Conservation (phyloP, 1,284 basidiomycete species). For the Heimioporus punctisporus region DNA sequence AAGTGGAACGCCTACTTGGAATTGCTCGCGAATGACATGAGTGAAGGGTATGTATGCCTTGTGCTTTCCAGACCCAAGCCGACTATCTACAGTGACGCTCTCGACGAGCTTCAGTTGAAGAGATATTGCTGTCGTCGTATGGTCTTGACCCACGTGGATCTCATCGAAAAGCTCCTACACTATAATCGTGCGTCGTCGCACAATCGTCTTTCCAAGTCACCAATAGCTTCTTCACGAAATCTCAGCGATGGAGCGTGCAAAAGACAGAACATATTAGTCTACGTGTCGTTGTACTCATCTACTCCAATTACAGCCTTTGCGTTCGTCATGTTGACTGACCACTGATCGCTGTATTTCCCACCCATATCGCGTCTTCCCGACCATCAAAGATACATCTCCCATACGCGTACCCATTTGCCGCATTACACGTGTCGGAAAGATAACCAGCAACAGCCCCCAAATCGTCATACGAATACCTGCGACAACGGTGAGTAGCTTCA, state of each 20-base stretch:
- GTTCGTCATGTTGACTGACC: slow-evolving; percentile 3
- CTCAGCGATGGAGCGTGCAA: slow-evolving; percentile 34
- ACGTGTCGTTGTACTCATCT: background rate
- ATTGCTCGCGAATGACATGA: slow-evolving; percentile 75
- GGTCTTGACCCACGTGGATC: slow-evolving; percentile 97
- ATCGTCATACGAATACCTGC: slow-evolving; percentile 8
- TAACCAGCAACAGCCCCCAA: background rate
- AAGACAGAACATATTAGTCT: slow-evolving; percentile 26
- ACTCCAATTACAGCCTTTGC: no score
- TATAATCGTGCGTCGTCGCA: slow-evolving; percentile 85
- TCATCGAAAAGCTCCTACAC: slow-evolving; percentile 95
- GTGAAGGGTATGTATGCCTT: slow-evolving; percentile 75
- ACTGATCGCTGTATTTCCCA: slow-evolving; percentile 2
- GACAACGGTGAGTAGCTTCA: background rate
- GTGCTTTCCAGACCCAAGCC: background rate
- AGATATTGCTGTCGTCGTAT: slow-evolving; percentile 97
- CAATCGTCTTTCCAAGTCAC: background rate
- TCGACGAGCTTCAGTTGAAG: slow-evolving; percentile 91
- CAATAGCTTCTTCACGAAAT: background rate
- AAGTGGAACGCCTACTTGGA: slow-evolving; percentile 90
- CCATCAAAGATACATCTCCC: slow-evolving; percentile 12
- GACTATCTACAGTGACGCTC: slow-evolving; percentile 69
- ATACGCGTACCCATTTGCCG: background rate
- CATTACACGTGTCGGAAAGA: background rate
- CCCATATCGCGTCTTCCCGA: slow-evolving; percentile 3